phyloP scores from a whole-genome alignment of 1,284 basidiomycete genomes.

The Apiotrichum veenhuisii region DNA sequence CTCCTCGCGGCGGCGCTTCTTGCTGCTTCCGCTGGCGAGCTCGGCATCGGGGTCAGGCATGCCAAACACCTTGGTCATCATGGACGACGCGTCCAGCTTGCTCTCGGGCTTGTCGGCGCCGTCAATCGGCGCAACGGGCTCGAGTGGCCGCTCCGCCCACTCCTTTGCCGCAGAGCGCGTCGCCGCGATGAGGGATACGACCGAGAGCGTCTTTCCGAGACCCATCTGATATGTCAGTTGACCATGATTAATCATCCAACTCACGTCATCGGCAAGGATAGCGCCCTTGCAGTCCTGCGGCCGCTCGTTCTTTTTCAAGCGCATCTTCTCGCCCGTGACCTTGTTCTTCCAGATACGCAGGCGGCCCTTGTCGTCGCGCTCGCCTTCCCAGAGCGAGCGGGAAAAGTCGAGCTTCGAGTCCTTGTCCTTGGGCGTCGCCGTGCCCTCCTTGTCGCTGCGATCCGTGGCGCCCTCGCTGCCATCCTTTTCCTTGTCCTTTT shows the following conservation, averaged over 20 bases:
- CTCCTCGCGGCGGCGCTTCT: slow-evolving; percentile 41
- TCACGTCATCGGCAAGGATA: slow-evolving; percentile 84
- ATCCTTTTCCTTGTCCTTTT: slow-evolving; percentile 8
- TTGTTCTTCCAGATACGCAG: slow-evolving; percentile 70
- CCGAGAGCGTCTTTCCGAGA: slow-evolving; percentile 94
- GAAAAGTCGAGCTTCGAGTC: slow-evolving; percentile 28
- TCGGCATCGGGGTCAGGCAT: slow-evolving; percentile 58
- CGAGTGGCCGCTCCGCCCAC: slow-evolving; percentile 57
- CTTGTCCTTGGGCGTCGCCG: slow-evolving; percentile 10
- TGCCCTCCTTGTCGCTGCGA: slow-evolving; percentile 3
- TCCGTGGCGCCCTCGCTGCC: slow-evolving; percentile 17
- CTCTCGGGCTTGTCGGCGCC: slow-evolving; percentile 49
- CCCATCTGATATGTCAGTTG: slow-evolving; percentile 62
- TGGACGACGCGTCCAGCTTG: slow-evolving; percentile 58
- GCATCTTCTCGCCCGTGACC: slow-evolving; percentile 74
- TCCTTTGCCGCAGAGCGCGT: slow-evolving; percentile 67
- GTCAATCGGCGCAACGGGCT: slow-evolving; percentile 48
- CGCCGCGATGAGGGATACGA: slow-evolving; percentile 81
- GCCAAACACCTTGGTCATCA: slow-evolving; percentile 73
- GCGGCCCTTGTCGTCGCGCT: slow-evolving; percentile 54
- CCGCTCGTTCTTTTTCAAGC: slow-evolving; percentile 51
- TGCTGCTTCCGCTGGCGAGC: slow-evolving; percentile 24
- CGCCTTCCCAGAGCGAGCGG: slow-evolving; percentile 43
- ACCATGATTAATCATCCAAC: slow-evolving; percentile 36
- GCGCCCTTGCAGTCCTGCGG: slow-evolving; percentile 80